These are phyloP conservation scores for Tirmania nivea DNA, from an alignment of 495 filamentous ascomycete genomes.

Conservation along the genomic window DNA sequence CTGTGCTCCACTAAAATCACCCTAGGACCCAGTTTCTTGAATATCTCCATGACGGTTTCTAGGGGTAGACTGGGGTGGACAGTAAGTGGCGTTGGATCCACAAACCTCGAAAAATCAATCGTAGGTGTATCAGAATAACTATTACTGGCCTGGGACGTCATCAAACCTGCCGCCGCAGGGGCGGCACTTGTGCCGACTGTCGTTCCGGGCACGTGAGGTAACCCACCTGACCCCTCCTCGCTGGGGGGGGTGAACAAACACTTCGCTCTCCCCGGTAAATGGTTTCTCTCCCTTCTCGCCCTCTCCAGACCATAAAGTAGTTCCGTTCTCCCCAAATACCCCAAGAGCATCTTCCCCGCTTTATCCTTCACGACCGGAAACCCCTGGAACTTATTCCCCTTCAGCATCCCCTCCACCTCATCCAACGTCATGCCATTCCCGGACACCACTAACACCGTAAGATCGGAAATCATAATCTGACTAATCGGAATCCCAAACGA, in stretches of 20 bases:
- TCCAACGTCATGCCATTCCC: conserved; percentile 28
- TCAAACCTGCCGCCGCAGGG: neutral
- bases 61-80: conserved; percentile 81
- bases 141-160: conserved; percentile 24
- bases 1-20: conserved; percentile 85
- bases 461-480: conserved; percentile 67
- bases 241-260: conserved; percentile 58
- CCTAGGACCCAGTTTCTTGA: conserved; percentile 92
- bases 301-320: conserved; percentile 82
- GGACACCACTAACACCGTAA: conserved; percentile 48
- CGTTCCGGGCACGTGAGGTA: neutral
- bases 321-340: conserved; percentile 90
- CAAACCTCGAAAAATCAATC: conserved; percentile 70
- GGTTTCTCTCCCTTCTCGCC: conserved; percentile 47
- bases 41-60: conserved; percentile 96
- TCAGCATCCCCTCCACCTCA: conserved; percentile 41
- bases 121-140: conserved; percentile 41
- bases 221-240: neutral
- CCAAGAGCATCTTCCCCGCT: conserved; percentile 47
- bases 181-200: conserved; percentile 1
- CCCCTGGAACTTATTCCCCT: conserved; percentile 68
- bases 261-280: conserved; percentile 33
- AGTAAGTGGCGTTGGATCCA: conserved; percentile 74
- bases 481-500: conserved; percentile 91
- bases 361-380: conserved; percentile 78